These are phyloP conservation scores for Penicillium sp. DNA, from an alignment of 2,329 filamentous ascomycete genomes.

Conservation along the genomic window DNA sequence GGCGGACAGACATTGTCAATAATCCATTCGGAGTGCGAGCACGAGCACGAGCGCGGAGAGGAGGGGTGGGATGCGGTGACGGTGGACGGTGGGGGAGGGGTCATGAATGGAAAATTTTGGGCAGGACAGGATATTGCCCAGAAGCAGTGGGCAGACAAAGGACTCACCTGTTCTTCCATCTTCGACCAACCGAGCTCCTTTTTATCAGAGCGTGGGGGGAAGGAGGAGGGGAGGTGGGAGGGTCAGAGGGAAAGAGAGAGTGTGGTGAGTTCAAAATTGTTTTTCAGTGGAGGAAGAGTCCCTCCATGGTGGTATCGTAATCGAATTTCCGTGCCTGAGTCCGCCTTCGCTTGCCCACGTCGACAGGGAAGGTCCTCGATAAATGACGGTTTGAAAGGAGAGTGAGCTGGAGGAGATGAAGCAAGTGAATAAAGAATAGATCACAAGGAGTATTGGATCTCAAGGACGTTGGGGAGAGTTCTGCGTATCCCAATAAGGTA, in stretches of 20 bases:
- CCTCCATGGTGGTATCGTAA: constrained; percentile 28
- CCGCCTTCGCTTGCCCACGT: constrained; percentile 22
- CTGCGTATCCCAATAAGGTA: constrained; percentile 24
- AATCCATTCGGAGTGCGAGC: not conserved
- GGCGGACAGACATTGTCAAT: constrained; percentile 22
- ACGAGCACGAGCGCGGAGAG: constrained; percentile 7
- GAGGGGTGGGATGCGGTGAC: constrained; percentile 19
- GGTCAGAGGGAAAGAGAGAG: constrained; percentile 27
- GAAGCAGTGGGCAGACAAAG: not conserved
- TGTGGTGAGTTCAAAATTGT: constrained; percentile 30
- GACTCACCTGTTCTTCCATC: constrained; percentile 49
- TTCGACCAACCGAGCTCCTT: constrained; percentile 42
- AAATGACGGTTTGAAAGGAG: not conserved
- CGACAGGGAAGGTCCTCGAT: not conserved
- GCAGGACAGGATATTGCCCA: not conserved
- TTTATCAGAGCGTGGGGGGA: constrained; percentile 23
- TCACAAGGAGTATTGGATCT: not conserved
- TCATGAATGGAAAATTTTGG: constrained; percentile 10
- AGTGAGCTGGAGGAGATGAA: not conserved
- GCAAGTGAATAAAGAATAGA: not conserved
- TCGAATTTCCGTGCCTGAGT: constrained; percentile 28
- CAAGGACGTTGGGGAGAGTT: not conserved
- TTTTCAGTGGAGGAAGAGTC: constrained; percentile 29
- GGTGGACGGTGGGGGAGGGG: constrained; percentile 22
- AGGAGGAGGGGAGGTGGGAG: constrained; percentile 7